phyloP scores from a whole-genome alignment of 306 rosid genomes.

The Prunus kanzakura region DNA sequence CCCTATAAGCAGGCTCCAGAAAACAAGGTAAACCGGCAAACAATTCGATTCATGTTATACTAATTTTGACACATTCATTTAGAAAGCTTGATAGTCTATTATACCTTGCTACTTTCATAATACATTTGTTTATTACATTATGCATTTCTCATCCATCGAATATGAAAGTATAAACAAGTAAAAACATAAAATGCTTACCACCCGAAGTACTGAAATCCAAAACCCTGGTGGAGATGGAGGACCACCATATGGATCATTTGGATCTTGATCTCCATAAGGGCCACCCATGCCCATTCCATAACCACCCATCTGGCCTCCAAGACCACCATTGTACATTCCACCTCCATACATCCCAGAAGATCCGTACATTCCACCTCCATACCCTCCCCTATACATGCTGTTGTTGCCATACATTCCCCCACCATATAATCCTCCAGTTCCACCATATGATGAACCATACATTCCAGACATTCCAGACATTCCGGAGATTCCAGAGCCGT shows the following conservation, averaged over 20 bases:
- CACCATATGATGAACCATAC: conserved; percentile 41
- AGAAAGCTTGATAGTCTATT: not conserved
- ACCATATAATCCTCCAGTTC: conserved; percentile 60
- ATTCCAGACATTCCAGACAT: conserved; percentile 65
- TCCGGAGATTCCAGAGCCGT: conserved; percentile 69
- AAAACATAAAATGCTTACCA: conserved; percentile 58
- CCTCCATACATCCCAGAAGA: conserved; percentile 90
- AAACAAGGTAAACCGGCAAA: not conserved
- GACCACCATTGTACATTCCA: conserved; percentile 79
- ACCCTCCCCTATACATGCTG: conserved; percentile 75
- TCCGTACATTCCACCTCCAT: conserved; percentile 66
- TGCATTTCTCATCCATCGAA: conserved; percentile 15
- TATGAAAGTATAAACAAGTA: conserved; percentile 8
- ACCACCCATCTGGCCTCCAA: conserved; percentile 81
- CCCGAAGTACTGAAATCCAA: conserved; percentile 81
- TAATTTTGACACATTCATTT: not conserved
- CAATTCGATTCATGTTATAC: not conserved
- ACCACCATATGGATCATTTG: conserved; percentile 78
- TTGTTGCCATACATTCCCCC: conserved; percentile 81
- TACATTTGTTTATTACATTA: not conserved
- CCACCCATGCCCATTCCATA: conserved; percentile 90
- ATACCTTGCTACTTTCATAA: not conserved
- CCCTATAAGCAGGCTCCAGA: not conserved
- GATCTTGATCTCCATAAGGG: conserved; percentile 89
- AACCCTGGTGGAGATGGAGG: conserved; percentile 96